Evolutionary conservation across 352 stramenopile genomes (phyloP).

Genomic region (Elongisporangium undulatum): DNA sequence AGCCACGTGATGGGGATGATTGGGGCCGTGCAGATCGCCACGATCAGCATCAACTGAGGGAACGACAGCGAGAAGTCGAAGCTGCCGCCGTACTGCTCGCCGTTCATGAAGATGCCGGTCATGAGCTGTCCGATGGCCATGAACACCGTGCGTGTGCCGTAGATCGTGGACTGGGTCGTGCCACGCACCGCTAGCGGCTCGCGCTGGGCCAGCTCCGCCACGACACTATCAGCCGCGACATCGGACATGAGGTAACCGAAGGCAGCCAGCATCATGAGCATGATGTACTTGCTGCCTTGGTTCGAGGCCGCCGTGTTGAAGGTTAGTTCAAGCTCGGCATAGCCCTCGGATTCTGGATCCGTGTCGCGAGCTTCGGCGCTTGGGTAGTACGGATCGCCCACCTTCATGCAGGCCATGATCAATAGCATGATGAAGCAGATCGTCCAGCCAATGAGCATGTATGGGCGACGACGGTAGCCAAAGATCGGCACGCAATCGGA

Average conservation of each 20-base stretch:
- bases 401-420: constrained; percentile 17
- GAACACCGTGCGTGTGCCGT: constrained; percentile 22
- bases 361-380: constrained; percentile 11
- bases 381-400: constrained; percentile 32
- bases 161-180: constrained; percentile 33
- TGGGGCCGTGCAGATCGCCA: constrained; percentile 11
- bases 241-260: constrained; percentile 59
- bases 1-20: constrained; percentile 29
- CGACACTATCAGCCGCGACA: constrained; percentile 46
- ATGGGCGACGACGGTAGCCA: constrained; percentile 18
- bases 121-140: constrained; percentile 21
- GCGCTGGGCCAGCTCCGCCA: constrained; percentile 30
- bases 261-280: constrained; percentile 44
- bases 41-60: constrained; percentile 25
- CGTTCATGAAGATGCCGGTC: constrained; percentile 40
- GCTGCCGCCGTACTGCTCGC: constrained; percentile 31
- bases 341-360: constrained; percentile 10
- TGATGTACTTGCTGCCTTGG: constrained; percentile 22
- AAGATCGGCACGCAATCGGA: constrained; percentile 3
- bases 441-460: constrained; percentile 33
- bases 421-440: constrained; percentile 22
- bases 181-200: constrained; percentile 23
- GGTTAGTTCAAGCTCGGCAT: constrained; percentile 10
- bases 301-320: constrained; percentile 17
- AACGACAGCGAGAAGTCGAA: constrained; percentile 36